phyloP scores from a whole-genome alignment of 2,329 filamentous ascomycete genomes.

The Plenodomus biglobosus region DNA sequence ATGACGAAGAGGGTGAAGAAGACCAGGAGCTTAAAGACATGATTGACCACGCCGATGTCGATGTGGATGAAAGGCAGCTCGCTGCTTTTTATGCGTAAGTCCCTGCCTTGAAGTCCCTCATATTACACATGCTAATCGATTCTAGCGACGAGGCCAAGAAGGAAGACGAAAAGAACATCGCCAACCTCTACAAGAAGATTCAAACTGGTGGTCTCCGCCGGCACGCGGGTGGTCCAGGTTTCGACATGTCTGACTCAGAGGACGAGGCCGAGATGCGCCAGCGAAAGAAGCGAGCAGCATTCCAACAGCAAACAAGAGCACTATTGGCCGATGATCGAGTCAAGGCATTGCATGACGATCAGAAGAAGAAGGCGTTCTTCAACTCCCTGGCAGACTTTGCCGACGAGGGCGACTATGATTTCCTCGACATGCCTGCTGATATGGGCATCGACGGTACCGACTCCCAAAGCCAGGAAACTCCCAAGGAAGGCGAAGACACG shows the following conservation, averaged over 20 bases:
- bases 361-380: conserved; percentile 87
- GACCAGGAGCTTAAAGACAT: conserved; percentile 78
- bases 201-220: conserved; percentile 84
- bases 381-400: conserved; percentile 83
- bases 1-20: conserved; percentile 78
- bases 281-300: conserved; percentile 81
- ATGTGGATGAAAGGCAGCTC: conserved; percentile 77
- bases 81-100: conserved; percentile 89
- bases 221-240: conserved; percentile 64
- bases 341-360: conserved; percentile 84
- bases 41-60: conserved; percentile 79
- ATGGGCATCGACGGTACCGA: conserved; percentile 27
- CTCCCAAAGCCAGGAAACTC: conserved; percentile 26
- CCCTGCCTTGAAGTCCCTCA: not conserved
- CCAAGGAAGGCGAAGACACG: conserved; percentile 14
- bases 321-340: conserved; percentile 86
- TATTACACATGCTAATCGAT: conserved; percentile 19
- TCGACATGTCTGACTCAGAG: conserved; percentile 83
- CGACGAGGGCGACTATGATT: conserved; percentile 70
- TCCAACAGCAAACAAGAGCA: conserved; percentile 87
- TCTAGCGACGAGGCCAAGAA: conserved; percentile 74
- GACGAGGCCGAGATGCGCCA: conserved; percentile 78
- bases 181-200: conserved; percentile 90
- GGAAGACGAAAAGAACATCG: conserved; percentile 81
- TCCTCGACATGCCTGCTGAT: conserved; percentile 60